Conservation (phyloP, 108 stramenopile species). For the Skeletonema costatum region DNA sequence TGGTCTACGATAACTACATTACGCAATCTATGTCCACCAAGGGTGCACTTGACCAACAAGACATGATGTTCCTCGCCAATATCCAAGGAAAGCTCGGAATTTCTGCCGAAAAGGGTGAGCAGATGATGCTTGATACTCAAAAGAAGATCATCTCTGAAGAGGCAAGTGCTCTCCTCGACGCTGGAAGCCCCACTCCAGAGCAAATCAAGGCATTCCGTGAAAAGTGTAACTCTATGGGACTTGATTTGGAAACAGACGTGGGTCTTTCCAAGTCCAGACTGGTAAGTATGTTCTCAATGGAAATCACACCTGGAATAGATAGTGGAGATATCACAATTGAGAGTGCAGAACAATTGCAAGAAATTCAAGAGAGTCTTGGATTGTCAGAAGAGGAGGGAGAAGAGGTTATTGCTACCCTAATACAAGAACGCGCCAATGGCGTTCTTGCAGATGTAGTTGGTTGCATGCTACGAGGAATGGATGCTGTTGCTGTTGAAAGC, state of each 20-base stretch:
- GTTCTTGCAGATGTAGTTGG: conserved; percentile 53
- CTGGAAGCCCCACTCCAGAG: conserved; percentile 51
- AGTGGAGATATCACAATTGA: conserved; percentile 79
- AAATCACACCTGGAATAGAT: conserved; percentile 76
- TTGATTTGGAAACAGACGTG: conserved; percentile 77
- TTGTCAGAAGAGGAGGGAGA: conserved; percentile 74
- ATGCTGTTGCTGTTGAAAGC: conserved; percentile 64
- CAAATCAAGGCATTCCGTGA: conserved; percentile 84
- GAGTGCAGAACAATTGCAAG: conserved; percentile 64
- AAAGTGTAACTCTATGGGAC: conserved; percentile 86
- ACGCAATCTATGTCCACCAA: conserved; percentile 76
- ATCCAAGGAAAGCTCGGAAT: conserved; percentile 85
- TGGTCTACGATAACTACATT: conserved; percentile 91
- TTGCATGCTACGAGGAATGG: conserved; percentile 76
- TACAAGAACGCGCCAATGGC: conserved; percentile 56
- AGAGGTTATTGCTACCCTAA: conserved; percentile 61
- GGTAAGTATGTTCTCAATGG: conserved; percentile 72
- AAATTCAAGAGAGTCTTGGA: conserved; percentile 87
- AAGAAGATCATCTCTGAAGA: conserved; percentile 88
- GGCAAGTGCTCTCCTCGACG: conserved; percentile 56
- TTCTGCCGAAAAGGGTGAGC: conserved; percentile 74
- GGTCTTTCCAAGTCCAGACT: conserved; percentile 71
- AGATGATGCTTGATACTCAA: conserved; percentile 73
- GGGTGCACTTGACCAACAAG: conserved; percentile 88
- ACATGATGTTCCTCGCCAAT: conserved; percentile 93